Base-by-base conservation (phyloP, 768 basidiomycete genomes). In the Phanerodontia chrysosporium region DNA sequence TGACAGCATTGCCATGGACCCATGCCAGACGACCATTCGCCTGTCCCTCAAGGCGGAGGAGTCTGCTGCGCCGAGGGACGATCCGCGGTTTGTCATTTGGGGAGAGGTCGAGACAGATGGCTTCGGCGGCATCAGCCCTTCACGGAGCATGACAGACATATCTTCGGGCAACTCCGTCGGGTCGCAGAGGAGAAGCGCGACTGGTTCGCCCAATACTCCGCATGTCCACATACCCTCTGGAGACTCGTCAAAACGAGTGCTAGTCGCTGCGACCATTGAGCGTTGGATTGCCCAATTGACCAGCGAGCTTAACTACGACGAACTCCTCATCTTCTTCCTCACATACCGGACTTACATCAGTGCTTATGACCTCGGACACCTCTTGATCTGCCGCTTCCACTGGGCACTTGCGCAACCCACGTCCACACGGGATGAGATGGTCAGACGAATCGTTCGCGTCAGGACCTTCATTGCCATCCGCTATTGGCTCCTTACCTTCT, bases 221-320 rank as follows among this genome's bases (percentile, higher is more conserved):
- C 55, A 69, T 45, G 44, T 72, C 10, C 70, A 61, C 32, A 59
- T 69, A 36, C 62, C 67, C 18, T 54, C 68, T 25, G 58, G 60
- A 28, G 69, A 72, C 24, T 70, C 67, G 32, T 66, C 72, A 30
- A 74, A 76, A 65, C 80, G 68, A 62, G 76, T 91, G 25, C 76
- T 96, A n/a, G 76, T 95, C 14, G 94, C 92, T 0, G 93, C 93
- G 3, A 94, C 92, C 2, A 92, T 95, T 66, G 94, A 95, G 70
- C 86, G 94, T 0, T 93, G 92, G 91, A 87, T 97, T 56, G 92
- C 91, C 0, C 92, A 96, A 67, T 75, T 96, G 51, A 95, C 95
- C 29, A 89, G 87, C 65, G 86, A 90, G 65, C 76, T 94, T 66
- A 85, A 90, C 70, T 90, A 92, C 58, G 92, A 94, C 69, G 90